Evolutionary conservation across 495 filamentous ascomycete genomes (phyloP), one percentile per base, ranked within the genome.

Genomic region (Penicillium tannophilum): DNA sequence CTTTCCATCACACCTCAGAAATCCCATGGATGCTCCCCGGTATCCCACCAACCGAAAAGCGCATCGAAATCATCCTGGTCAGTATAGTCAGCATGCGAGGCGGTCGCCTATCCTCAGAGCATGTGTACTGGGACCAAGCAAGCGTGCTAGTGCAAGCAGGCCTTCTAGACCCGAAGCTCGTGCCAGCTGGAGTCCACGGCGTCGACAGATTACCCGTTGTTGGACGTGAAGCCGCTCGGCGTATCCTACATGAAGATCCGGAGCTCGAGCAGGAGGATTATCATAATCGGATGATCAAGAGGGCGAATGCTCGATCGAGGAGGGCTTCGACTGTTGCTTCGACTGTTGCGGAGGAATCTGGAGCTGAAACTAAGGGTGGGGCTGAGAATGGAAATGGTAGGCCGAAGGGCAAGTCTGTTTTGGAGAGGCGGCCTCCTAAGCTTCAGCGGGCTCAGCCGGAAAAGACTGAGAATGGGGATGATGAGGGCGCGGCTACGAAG

Each of bases 101-200:
- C 3, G 88, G 88, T 5, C 84, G 84, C 50, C 75, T 96, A 4
- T 92, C 86, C 66, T 86, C 90, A 52, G 92, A 97, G 71, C 88
- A 93, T 63, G 86, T 93, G 17, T 88, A 89, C 61, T 97, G 91
- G 91, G 92, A 96, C 65, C 91, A 96, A 68, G 90, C 88, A 1
- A 87, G 84, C 16, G 88, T 93, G 3, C 72, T 97, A 0, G 81
- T 88, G 19, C 92, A 96, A 71, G 72, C 91, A 0, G 91, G 91
- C 0, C 67, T 95, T 47, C 66, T 96, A 39, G 84, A 91, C 79
- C 87, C 65, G 62, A 88, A 77, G 71, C 70, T 82, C 11, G 72
- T 85, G 8, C 77, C 81, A 1, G 55, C 66, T 24, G 69, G 73
- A 7, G 71, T 78, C 24, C 74, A 79, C 36, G 83, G 80, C 0